phyloP scores from a whole-genome alignment of 257 asterid species.

The Ilex asprella region DNA sequence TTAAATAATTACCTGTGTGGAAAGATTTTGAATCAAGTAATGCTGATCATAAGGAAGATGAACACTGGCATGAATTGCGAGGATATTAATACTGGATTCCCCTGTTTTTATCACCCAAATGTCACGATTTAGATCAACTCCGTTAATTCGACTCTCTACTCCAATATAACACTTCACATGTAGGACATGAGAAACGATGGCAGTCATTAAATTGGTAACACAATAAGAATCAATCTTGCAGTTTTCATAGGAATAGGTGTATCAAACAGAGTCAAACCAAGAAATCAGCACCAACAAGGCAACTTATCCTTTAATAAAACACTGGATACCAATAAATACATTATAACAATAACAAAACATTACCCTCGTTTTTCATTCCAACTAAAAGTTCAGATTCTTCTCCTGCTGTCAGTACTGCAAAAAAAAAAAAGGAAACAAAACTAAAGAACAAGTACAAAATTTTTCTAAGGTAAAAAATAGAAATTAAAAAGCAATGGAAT shows the following conservation, averaged over 20 bases:
- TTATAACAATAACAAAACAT: conserved; percentile 8
- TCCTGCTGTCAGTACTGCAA: conserved; percentile 66
- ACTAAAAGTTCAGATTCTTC: conserved; percentile 86
- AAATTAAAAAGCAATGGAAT: neutral
- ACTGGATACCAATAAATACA: neutral
- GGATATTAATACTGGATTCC: conserved; percentile 52
- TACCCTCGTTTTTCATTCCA: conserved; percentile 92
- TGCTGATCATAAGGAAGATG: conserved; percentile 77
- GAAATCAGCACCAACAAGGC: too few relatives aligned
- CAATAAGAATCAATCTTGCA: too few relatives aligned
- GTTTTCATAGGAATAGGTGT: too few relatives aligned
- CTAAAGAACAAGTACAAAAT: neutral
- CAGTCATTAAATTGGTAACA: too few relatives aligned
- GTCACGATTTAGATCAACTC: conserved; percentile 7
- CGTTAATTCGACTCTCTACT: neutral
- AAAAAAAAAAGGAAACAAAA: conserved; percentile 13
- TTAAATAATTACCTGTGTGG: conserved; percentile 53
- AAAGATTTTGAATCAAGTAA: conserved; percentile 82
- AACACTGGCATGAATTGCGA: conserved; percentile 82
- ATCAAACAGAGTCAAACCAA: too few relatives aligned
- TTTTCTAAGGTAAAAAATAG: neutral
- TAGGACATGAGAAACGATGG: too few relatives aligned
- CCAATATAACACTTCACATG: too few relatives aligned
- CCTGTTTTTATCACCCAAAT: conserved; percentile 38
- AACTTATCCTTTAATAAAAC: too few relatives aligned